Evolutionary conservation across 768 basidiomycete genomes (phyloP).

Genomic region (Naganishia onofrii): DNA sequence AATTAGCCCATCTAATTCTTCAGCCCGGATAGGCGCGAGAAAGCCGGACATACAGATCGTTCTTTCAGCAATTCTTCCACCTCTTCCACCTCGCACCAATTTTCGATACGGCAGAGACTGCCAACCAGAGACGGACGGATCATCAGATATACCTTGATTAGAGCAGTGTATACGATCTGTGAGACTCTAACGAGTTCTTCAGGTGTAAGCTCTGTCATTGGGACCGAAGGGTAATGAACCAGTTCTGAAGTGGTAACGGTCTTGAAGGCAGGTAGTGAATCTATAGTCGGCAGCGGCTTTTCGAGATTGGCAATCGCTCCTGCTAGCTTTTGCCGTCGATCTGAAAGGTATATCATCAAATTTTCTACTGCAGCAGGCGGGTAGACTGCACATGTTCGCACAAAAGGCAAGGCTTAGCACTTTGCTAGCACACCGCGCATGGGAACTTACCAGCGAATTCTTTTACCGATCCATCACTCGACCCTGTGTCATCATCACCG

Average conservation of each 20-base stretch:
- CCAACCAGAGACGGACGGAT: slow-evolving; percentile 78
- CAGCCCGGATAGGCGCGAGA: not conserved
- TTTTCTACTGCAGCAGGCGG: slow-evolving; percentile 67
- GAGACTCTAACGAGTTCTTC: slow-evolving; percentile 83
- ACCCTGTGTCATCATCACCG: slow-evolving; percentile 17
- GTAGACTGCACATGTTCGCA: slow-evolving; percentile 24
- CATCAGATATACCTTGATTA: slow-evolving; percentile 88
- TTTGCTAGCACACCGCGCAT: not conserved
- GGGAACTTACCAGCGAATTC: slow-evolving; percentile 26
- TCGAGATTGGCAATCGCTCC: slow-evolving; percentile 70
- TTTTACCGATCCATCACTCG: slow-evolving; percentile 21
- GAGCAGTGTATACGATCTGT: slow-evolving; percentile 89
- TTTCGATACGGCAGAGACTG: slow-evolving; percentile 80
- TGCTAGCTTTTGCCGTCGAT: slow-evolving; percentile 79
- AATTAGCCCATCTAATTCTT: no score
- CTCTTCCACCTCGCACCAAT: slow-evolving; percentile 96
- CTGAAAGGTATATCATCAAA: slow-evolving; percentile 79
- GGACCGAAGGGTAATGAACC: slow-evolving; percentile 71
- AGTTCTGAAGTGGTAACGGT: slow-evolving; percentile 62
- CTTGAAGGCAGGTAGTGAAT: slow-evolving; percentile 63
- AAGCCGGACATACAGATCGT: slow-evolving; percentile 62
- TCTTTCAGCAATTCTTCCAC: slow-evolving; percentile 81
- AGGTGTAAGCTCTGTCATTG: slow-evolving; percentile 69
- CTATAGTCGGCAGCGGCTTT: slow-evolving; percentile 68
- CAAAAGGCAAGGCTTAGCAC: not conserved